Base-by-base conservation (phyloP, 495 filamentous ascomycete species). In the Astrothelium subdiscretum region DNA sequence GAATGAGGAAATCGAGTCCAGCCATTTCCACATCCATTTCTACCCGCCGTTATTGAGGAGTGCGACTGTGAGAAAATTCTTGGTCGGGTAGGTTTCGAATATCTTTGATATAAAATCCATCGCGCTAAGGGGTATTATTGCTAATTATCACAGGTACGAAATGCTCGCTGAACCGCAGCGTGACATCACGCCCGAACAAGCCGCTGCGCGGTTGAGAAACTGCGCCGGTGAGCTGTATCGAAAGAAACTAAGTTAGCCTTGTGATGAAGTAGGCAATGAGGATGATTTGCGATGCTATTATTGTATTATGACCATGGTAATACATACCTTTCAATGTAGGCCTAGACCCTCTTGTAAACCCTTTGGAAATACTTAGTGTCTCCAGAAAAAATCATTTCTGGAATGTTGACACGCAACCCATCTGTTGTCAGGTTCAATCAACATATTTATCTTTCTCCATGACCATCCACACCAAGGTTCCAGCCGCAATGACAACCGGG, bases 131-230 rank as follows among this genome's bases (percentile, higher is more conserved):
- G 6, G 48, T 54, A 54, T 29, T 24, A 54, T 54, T 8, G 12
- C 20, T 11, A 29, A n/a, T 29, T 11, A 11, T 8, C 5, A 27
- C 24, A 54, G 48, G 8, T 96, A 92, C 72, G 92, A 98, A 75
- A 75, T 98, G 78, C 84, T 98, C 85, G 94, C 88, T 1, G 94
- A 98, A 75, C 94, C 94, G 29, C 94, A 98, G 73, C 83, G 94
- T 57, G 94, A 98, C 72, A 98, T 98, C 69, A 98, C 95, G 1
- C 92, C 94, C 0, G 94, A 98, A 73, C 94, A 98, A 72, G 94
- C 95, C 13, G 89, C 94, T 31, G 85, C 83, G 31, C 83, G 83
- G 40, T 73, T 98, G 58, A 80, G 91, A 63, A 79, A 79, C 59
- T 84, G 88, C 58, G 90, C 86, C 0, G 91, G 91, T 5, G 83